These are phyloP conservation scores for Ephemerocybe angulata DNA, from an alignment of 768 basidiomycete species.

Conservation along the genomic window DNA sequence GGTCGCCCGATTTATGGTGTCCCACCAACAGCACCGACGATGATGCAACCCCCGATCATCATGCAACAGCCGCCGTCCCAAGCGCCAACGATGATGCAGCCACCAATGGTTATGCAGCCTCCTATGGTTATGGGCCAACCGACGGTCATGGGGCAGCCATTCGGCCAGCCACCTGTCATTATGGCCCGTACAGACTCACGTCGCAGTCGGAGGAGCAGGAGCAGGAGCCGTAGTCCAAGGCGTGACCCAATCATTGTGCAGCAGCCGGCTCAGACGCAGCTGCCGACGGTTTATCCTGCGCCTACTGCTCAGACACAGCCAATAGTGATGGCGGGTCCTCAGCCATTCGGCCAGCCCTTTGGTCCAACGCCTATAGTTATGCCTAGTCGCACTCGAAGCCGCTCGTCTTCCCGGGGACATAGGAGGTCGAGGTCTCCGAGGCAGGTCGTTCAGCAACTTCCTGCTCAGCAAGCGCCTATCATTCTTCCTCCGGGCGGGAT, in stretches of 20 bases:
- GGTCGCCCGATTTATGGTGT: too few species aligned
- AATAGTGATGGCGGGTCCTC: too few species aligned
- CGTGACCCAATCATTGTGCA: not conserved
- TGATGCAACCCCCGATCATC: slow-evolving; percentile 1
- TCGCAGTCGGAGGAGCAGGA: slow-evolving; percentile 4
- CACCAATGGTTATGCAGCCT: too few species aligned
- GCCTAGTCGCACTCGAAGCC: too few species aligned
- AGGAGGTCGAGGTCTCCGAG: too few species aligned
- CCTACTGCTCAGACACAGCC: slow-evolving; percentile 9
- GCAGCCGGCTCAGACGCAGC: slow-evolving; percentile 9
- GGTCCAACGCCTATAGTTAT: not conserved
- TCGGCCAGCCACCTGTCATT: slow-evolving; percentile 8
- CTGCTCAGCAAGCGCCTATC: not conserved
- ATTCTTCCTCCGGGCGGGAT: slow-evolving; percentile 1
- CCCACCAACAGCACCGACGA: slow-evolving; percentile 3
- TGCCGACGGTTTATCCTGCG: slow-evolving; percentile 11
- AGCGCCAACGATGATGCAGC: too few species aligned
- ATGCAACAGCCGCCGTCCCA: not conserved
- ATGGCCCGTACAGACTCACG: slow-evolving; percentile 9
- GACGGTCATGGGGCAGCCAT: too few species aligned
- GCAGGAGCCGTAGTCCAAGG: slow-evolving; percentile 7
- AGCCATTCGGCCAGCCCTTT: too few species aligned
- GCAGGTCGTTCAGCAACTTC: not conserved
- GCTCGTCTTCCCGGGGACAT: too few species aligned
- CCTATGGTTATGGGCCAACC: too few species aligned